Conservation (phyloP, 108 stramenopile genomes). For the Pseudonitzschia delicatissima region DNA sequence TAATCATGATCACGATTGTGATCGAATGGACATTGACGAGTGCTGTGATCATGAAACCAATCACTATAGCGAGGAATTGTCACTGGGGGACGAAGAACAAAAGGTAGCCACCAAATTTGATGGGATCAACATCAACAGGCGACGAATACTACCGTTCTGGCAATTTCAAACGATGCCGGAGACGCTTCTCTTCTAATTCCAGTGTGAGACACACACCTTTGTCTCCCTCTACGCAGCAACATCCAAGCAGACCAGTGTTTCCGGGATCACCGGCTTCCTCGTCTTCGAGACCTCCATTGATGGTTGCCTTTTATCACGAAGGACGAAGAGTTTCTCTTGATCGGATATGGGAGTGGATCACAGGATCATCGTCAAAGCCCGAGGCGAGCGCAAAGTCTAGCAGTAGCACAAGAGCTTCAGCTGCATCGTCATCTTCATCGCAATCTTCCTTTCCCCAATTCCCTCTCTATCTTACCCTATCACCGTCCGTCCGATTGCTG, state of each 20-base stretch:
- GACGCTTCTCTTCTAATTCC: background rate
- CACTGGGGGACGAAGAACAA: background rate
- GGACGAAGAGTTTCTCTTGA: constrained; percentile 12
- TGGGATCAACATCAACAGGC: background rate
- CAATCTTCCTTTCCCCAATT: constrained; percentile 2
- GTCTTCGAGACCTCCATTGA: constrained; percentile 5
- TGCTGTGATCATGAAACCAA: background rate
- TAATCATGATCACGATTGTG: background rate
- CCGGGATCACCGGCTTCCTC: background rate
- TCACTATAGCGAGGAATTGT: background rate
- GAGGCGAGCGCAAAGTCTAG: background rate
- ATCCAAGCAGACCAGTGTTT: background rate
- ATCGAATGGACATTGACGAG: background rate
- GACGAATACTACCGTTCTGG: background rate
- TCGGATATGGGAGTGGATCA: constrained; percentile 17
- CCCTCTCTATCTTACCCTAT: constrained; percentile 8
- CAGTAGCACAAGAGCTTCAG: background rate
- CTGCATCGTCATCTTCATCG: background rate
- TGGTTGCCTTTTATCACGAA: constrained; percentile 19
- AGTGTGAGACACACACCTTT: too few relatives aligned
- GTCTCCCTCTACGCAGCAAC: too few relatives aligned
- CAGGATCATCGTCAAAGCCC: background rate
- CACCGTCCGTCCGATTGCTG: constrained; percentile 20
- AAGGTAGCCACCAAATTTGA: background rate
- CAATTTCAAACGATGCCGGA: background rate